Conservation (phyloP, 2,329 filamentous ascomycete species). For the Xylaria digitata region DNA sequence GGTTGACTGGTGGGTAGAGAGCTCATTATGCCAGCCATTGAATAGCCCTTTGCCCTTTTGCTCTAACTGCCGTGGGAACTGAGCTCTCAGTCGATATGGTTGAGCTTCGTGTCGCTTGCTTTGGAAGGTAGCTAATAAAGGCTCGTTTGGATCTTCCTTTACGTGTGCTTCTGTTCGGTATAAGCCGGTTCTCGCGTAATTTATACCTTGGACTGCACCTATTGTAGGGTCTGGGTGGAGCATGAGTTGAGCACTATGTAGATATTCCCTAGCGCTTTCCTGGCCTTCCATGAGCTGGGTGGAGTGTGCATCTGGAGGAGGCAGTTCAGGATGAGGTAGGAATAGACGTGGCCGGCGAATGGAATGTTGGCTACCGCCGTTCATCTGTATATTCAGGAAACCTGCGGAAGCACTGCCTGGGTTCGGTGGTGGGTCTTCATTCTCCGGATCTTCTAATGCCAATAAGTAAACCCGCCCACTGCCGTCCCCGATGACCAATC, state of each 20-base stretch:
- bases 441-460: conserved; percentile 59
- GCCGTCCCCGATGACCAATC: conserved; percentile 69
- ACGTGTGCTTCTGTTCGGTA: conserved; percentile 63
- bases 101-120: conserved; percentile 56
- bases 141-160: conserved; percentile 55
- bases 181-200: conserved; percentile 60
- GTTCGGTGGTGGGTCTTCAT: conserved; percentile 48
- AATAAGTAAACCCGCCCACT: conserved; percentile 70
- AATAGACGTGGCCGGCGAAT: conserved; percentile 61
- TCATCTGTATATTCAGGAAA: conserved; percentile 53
- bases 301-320: conserved; percentile 52
- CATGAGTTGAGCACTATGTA: conserved; percentile 57
- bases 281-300: conserved; percentile 45
- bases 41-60: neutral
- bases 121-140: conserved; percentile 59
- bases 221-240: conserved; percentile 59
- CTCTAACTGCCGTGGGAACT: neutral
- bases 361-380: conserved; percentile 46
- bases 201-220: conserved; percentile 67
- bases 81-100: conserved; percentile 30
- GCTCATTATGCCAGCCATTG: conserved; percentile 5
- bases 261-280: conserved; percentile 47
- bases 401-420: conserved; percentile 39
- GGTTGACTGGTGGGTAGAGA: neutral
- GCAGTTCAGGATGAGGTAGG: conserved; percentile 63